Base-by-base conservation (phyloP, 768 basidiomycete species). In the Suillus variegatus region DNA sequence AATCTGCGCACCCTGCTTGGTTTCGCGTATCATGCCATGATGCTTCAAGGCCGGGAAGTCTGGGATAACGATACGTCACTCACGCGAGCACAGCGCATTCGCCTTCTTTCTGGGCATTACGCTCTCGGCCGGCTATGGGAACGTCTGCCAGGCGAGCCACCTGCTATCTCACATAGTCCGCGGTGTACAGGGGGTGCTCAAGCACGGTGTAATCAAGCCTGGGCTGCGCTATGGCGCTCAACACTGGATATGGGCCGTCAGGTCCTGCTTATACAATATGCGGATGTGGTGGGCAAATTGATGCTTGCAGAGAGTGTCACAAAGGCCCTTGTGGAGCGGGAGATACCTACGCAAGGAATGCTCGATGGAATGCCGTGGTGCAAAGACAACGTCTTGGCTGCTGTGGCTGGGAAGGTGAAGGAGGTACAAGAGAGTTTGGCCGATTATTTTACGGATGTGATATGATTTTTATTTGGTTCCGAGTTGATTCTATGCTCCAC, bases 61-160 rank as follows among this genome's bases (percentile, higher is more conserved):
- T 86, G 86, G 85, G 81, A 82, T 58, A 66, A 76, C 9, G 85
- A 85, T 62, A 68, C 73, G n/a, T 70, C 70, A n/a, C 75, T 87
- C 43, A 79, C 79, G 32, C 78, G 82, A 14, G 73, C 80, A n/a
- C 85, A 86, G 66, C 79, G 82, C 12, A 78, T 86, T 40, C 83
- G 84, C 46, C 75, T 87, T 47, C 73, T 87, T 9, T 84, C 83
- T 32, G 86, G 86, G 18, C 81, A 83, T 70, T 84, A 86, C 70
- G 78, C 80, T 43, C 79, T 86, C 32, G 77, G 77, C 6, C 78
- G 80, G 64, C 72, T 82, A 38, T 82, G 82, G 76, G 81, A 84
- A 56, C 74, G 77, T 20, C 77, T 86, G 8, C 79, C 82, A 6
- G 71, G 67, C 52, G 78, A 75, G 38, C 77, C 84, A 14, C 86